Base-by-base conservation (phyloP, 306 rosid genomes). In the Senna tora region DNA sequence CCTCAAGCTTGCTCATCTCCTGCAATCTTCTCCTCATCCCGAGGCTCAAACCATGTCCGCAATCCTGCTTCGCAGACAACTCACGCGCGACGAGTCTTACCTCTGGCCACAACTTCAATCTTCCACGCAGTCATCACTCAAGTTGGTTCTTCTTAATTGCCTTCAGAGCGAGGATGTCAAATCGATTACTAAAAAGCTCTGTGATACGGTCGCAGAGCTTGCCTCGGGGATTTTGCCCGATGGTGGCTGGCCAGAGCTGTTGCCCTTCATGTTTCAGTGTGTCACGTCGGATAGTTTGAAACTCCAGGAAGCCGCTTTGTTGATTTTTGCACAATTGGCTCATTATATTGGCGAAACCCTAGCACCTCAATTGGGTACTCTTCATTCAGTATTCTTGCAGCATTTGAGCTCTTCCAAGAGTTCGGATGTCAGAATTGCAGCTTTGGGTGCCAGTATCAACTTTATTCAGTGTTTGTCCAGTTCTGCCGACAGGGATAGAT, bases 181-280 rank as follows among this genome's bases (percentile, higher is more conserved):
- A 51, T 78, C 82, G 7, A 78, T 78, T 34, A 47, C 82, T 25
- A 78, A 78, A 20, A 78, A 78, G 70, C 78, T 78, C 3, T 72
- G 82, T 47, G 82, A 78, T 38, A 59, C 82, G 30, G 30, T 78
- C 41, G 66, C 82, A 4, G 82, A 72, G 45, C 82, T 78, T 15
- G 78, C 82, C 33, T 78, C 78, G 0, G 39, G 19, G 2, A 33
- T 78, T 5, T 19, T 78, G 0, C 82, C 78, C 5, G 78, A 78
- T 0, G 66, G 72, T 16, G 64, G 59, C 3, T 78, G 82, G 82
- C 82, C 82, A 2, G 82, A 78, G 49, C 47, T 78, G 0, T 25
- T 78, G 20, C 82, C 82, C 0, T 78, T 78, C 36, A 78, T 72
- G 65, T 78, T 78, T 38, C 78, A 78, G 22, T 78, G 78, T 63